Evolutionary conservation across 352 stramenopile genomes (phyloP), one percentile per base, ranked within the genome.

Genomic region (Hyphochytrium catenoides): DNA sequence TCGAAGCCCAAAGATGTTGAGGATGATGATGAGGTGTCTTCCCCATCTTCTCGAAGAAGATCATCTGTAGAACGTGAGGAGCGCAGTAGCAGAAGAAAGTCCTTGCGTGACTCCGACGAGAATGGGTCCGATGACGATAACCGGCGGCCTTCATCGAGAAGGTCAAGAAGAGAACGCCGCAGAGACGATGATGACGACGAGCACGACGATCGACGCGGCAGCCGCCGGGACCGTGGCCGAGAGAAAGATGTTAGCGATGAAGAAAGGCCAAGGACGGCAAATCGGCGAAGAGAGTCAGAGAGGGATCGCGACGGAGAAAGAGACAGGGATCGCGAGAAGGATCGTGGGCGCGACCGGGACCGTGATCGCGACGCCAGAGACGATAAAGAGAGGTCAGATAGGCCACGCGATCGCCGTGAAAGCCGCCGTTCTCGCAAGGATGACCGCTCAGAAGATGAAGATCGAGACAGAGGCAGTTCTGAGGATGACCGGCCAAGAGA

Each of bases 51-150:
- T 23, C 9, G 22, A 24, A 81, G 67, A 65, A 18, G 64, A n/a
- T 75, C 28, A 63, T 82, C 0, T 55, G 64, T 8, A 74, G 64
- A 18, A 62, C 67, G 12, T 46, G 75, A 26, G 64, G 64, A 0
- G 70, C 72, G 37, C 64, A 82, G 34, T 82, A 74, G 48, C 78
- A 64, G 4, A 57, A 46, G 39, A 7, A 31, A 36, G 1, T 27
- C 43, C 28, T 38, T 41, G 14, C 57, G 51, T 23, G 51, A 46
- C n/a, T 51, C 52, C 12, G 50, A 54, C 29, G 47, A 69, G n/a
- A 48, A 59, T 20, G 54, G 70, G 9, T 51, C 70, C 3, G 62
- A 64, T 21, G 48, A 65, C 28, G 43, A 50, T n/a, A 43, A 43
- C 4, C 35, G 43, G 0, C 52, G 55, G 15, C 49, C 49, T 24